phyloP scores from a whole-genome alignment of 306 rosid genomes.

The Fragaria vesca region DNA sequence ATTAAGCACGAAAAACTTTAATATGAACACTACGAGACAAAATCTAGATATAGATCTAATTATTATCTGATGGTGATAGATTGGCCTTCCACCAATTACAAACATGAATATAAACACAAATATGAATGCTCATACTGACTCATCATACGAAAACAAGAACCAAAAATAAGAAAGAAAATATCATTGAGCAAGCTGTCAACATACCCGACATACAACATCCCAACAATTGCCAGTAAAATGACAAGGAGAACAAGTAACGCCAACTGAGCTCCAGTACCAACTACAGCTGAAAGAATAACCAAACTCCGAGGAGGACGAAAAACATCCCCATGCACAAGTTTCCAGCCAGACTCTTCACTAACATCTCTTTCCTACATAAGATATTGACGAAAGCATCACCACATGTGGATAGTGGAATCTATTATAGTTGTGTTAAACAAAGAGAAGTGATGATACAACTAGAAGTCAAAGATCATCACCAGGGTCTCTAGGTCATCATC shows the following conservation, averaged over 20 bases:
- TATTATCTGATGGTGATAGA: neutral
- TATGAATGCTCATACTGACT: neutral
- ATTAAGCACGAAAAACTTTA: neutral
- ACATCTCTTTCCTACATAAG: slow-evolving; percentile 88
- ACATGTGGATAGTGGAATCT: slow-evolving; percentile 21
- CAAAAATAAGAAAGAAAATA: slow-evolving; percentile 22
- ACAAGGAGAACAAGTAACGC: slow-evolving; percentile 96
- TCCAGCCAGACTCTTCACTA: slow-evolving; percentile 99
- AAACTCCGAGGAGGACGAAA: slow-evolving; percentile 84
- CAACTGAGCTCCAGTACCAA: slow-evolving; percentile 97
- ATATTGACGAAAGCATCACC: slow-evolving; percentile 22
- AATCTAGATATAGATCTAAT: slow-evolving; percentile 9
- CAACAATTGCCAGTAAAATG: slow-evolving; percentile 94
- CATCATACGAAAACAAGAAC: neutral
- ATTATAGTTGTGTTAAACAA: neutral
- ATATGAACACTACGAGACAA: neutral
- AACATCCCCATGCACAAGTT: slow-evolving; percentile 99
- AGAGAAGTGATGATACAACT: slow-evolving; percentile 1
- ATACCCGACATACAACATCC: slow-evolving; percentile 95
- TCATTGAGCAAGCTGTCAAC: slow-evolving; percentile 24
- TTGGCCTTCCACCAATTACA: neutral
- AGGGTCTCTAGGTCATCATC: slow-evolving; percentile 95
- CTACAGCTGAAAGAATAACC: slow-evolving; percentile 93
- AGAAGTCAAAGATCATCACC: slow-evolving; percentile 47
- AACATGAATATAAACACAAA: neutral